These are phyloP conservation scores for Trichomonas vaginalis DNA, from an alignment of 208 protist species.

Conservation along the genomic window DNA sequence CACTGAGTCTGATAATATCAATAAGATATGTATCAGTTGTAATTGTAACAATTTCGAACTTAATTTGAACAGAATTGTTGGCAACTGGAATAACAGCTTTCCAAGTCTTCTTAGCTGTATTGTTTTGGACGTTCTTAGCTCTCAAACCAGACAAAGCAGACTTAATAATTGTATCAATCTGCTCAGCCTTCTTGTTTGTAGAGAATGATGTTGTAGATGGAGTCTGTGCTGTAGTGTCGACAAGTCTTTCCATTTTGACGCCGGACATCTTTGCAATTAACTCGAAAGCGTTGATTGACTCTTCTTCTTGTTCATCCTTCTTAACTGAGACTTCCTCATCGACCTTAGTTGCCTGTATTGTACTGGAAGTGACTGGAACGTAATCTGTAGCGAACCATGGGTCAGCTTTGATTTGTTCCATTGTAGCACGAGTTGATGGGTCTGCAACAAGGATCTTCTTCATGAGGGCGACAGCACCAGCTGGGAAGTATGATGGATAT, in stretches of 20 bases:
- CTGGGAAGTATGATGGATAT: not conserved
- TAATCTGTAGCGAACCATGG: not conserved
- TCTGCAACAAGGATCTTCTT: not conserved
- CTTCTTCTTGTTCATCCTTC: not conserved
- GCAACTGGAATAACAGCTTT: not conserved
- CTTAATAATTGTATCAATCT: not conserved
- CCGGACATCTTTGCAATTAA: not conserved
- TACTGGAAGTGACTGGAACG: not conserved
- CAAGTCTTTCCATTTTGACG: not conserved
- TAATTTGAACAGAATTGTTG: not conserved
- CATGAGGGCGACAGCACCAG: not conserved
- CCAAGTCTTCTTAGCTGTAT: not conserved
- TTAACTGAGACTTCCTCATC: not conserved
- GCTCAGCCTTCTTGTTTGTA: too few species aligned
- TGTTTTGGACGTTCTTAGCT: not conserved
- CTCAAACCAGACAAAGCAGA: not conserved
- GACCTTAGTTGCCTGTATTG: not conserved
- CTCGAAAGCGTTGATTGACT: not conserved
- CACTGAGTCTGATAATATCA: not conserved
- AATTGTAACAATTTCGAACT: not conserved
- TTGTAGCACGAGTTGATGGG: not conserved
- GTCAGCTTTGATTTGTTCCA: constrained; percentile 6
- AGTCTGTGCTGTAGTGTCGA: not conserved
- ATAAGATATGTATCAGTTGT: not conserved
- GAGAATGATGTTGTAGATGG: not conserved